Evolutionary conservation across 352 stramenopile species (phyloP).

Genomic region (Stramenopiles sp.): DNA sequence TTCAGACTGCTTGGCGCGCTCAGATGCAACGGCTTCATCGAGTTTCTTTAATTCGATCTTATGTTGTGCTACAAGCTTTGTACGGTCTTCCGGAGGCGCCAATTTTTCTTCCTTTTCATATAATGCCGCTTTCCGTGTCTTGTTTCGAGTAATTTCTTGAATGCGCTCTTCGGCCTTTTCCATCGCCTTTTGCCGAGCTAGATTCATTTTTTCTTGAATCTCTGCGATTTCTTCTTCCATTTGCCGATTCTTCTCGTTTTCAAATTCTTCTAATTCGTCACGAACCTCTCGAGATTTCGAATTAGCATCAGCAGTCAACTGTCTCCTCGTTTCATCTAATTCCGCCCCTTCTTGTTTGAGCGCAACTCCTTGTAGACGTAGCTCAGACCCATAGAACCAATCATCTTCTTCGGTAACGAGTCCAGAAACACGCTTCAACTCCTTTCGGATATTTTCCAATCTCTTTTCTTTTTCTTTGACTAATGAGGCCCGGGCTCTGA

Average conservation of each 20-base stretch:
- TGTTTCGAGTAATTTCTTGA: conserved; percentile 40
- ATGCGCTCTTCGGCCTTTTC: conserved; percentile 33
- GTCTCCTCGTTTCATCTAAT: conserved; percentile 25
- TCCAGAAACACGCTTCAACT: conserved; percentile 38
- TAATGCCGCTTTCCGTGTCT: no score
- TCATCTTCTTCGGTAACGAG: conserved; percentile 60
- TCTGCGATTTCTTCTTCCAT: neutral
- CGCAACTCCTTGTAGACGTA: conserved; percentile 48
- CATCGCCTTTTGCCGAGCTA: conserved; percentile 26
- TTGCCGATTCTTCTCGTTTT: no score
- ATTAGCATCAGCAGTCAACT: conserved; percentile 47
- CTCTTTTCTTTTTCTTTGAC: neutral
- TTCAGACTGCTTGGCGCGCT: no score
- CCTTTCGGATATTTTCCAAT: conserved; percentile 25
- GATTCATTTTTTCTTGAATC: neutral
- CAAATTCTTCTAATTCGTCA: conserved; percentile 38
- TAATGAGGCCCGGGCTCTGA: conserved; percentile 38
- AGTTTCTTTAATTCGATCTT: no score
- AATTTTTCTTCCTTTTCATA: no score
- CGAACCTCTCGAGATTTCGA: conserved; percentile 48
- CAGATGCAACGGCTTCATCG: no score
- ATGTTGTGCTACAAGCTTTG: no score
- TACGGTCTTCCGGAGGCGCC: no score
- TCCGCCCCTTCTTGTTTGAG: conserved; percentile 35
- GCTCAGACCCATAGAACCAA: conserved; percentile 68